Conservation (phyloP, 164 flowering plant species). For the Piper betle region DNA sequence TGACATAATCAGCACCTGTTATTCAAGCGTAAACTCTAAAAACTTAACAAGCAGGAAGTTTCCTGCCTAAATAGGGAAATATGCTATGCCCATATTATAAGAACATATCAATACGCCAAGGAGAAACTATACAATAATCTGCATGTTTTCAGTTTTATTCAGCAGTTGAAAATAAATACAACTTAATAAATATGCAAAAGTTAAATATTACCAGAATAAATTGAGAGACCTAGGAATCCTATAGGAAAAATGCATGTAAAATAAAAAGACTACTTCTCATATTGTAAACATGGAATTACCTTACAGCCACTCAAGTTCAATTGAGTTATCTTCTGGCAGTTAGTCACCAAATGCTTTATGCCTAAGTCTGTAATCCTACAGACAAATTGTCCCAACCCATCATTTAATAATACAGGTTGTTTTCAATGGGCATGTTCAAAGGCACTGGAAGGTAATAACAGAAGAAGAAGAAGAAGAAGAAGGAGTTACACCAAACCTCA, state of each 20-base stretch:
- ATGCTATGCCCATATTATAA: neutral
- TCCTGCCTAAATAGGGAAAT: neutral
- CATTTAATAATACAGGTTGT: neutral
- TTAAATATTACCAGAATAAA: too few species aligned
- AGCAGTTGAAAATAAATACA: neutral
- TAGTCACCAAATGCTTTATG: slow-evolving; percentile 42
- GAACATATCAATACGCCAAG: neutral
- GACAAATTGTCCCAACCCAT: slow-evolving; percentile 4
- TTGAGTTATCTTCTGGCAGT: slow-evolving; percentile 50
- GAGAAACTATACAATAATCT: neutral
- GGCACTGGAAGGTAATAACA: neutral
- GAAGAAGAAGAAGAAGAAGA: neutral
- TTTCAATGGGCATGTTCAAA: neutral
- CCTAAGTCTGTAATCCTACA: slow-evolving; percentile 70
- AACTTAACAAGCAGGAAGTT: neutral
- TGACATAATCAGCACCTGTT: neutral
- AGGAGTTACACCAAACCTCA: slow-evolving; percentile 33
- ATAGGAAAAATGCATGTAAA: neutral
- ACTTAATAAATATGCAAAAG: neutral
- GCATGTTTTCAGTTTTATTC: neutral
- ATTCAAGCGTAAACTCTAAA: too few species aligned
- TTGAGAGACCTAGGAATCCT: neutral
- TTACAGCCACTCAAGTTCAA: slow-evolving; percentile 92
- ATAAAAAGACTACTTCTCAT: too few species aligned
- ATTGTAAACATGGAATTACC: slow-evolving; percentile 26